Evolutionary conservation across 768 basidiomycete species (phyloP).

Genomic region (Collybia nuda): DNA sequence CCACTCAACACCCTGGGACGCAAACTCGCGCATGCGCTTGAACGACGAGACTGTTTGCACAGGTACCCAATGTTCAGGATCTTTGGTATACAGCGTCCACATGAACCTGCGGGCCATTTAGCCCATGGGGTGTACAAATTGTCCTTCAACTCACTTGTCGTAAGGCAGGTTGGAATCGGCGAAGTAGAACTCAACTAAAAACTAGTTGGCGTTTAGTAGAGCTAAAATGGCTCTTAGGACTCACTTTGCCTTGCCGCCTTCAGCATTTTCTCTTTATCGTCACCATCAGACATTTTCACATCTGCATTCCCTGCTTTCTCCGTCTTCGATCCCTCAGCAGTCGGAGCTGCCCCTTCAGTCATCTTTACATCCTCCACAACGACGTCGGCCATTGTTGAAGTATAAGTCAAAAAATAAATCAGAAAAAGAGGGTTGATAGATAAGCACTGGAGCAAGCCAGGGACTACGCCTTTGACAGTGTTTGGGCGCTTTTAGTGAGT

Average conservation of each 20-base stretch:
- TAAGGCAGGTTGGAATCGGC: slow-evolving; percentile 94
- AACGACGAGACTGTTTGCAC: slow-evolving; percentile 86
- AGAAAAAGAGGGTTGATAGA: neutral
- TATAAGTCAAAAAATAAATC: slow-evolving; percentile 19
- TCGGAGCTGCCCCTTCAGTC: slow-evolving; percentile 13
- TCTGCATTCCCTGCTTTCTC: slow-evolving; percentile 15
- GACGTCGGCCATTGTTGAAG: slow-evolving; percentile 24
- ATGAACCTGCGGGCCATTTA: slow-evolving; percentile 65
- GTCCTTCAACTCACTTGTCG: slow-evolving; percentile 60
- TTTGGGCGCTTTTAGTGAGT: neutral
- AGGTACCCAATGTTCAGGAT: slow-evolving; percentile 87
- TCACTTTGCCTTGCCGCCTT: slow-evolving; percentile 58
- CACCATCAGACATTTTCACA: slow-evolving; percentile 23
- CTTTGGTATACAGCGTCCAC: slow-evolving; percentile 87
- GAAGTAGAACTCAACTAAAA: slow-evolving; percentile 92
- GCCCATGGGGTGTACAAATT: neutral
- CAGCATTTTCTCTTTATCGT: slow-evolving; percentile 40
- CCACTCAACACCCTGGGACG: slow-evolving; percentile 61
- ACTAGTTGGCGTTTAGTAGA: neutral
- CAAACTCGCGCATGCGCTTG: slow-evolving; percentile 88
- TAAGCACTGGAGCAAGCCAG: no score
- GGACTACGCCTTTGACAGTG: neutral
- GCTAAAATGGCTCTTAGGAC: slow-evolving; percentile 9
- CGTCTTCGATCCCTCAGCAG: slow-evolving; percentile 6
- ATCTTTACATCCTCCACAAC: slow-evolving; percentile 19